Evolutionary conservation across 2,329 filamentous ascomycete species (phyloP).

Genomic region (Claviceps sp.): DNA sequence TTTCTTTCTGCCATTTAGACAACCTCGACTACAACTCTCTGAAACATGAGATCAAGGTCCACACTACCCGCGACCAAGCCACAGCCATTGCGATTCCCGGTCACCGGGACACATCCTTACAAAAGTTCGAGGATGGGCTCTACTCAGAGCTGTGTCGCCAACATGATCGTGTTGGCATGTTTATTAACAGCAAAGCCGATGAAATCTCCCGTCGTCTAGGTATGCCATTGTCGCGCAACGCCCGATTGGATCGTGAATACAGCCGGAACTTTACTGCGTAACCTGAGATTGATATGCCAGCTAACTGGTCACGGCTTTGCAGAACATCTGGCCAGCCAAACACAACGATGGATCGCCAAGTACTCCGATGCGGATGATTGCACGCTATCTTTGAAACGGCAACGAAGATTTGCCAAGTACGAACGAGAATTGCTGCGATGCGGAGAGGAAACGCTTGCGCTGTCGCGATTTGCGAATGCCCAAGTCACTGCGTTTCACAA

Average conservation of each 20-base stretch:
- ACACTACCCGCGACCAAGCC: slow-evolving; percentile 59
- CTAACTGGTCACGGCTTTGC: background rate
- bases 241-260: background rate
- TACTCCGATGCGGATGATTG: slow-evolving; percentile 22
- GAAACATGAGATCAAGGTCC: slow-evolving; percentile 70
- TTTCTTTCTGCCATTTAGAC: slow-evolving; percentile 32
- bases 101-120: slow-evolving; percentile 43
- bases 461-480: slow-evolving; percentile 59
- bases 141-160: slow-evolving; percentile 58
- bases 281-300: background rate
- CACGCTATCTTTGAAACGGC: slow-evolving; percentile 29
- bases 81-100: slow-evolving; percentile 63
- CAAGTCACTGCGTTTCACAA: slow-evolving; percentile 70
- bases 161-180: slow-evolving; percentile 65
- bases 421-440: slow-evolving; percentile 41
- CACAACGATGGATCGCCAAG: slow-evolving; percentile 33
- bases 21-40: slow-evolving; percentile 85
- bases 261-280: background rate
- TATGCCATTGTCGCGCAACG: slow-evolving; percentile 23
- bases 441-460: slow-evolving; percentile 55
- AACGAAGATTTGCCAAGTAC: slow-evolving; percentile 39
- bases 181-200: slow-evolving; percentile 66
- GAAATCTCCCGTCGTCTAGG: slow-evolving; percentile 60
- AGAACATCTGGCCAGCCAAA: slow-evolving; percentile 36
- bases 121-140: slow-evolving; percentile 57